Evolutionary conservation across 208 protist genomes (phyloP).

Genomic region (Trypanosoma avium): DNA sequence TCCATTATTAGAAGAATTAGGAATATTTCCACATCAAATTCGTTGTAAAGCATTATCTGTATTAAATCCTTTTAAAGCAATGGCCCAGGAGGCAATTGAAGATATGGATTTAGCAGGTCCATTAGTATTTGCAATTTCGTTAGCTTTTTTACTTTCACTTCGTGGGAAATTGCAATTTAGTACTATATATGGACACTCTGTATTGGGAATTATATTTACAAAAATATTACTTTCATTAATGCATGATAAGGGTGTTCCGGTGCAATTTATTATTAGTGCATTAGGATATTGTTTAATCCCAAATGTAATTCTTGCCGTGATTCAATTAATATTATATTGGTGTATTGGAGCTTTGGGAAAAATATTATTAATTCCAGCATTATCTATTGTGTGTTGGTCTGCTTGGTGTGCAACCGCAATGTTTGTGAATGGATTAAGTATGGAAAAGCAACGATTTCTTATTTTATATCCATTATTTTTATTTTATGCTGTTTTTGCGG

Average conservation of each 20-base stretch:
- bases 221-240: slow-evolving; percentile 79
- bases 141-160: slow-evolving; percentile 70
- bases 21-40: slow-evolving; percentile 64
- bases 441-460: slow-evolving; percentile 70
- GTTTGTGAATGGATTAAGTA: slow-evolving; percentile 53
- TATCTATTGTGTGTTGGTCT: slow-evolving; percentile 73
- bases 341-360: slow-evolving; percentile 29
- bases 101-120: slow-evolving; percentile 79
- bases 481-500: slow-evolving; percentile 84
- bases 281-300: slow-evolving; percentile 83
- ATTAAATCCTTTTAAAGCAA: slow-evolving; percentile 63
- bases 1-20: slow-evolving; percentile 81
- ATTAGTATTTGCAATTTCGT: slow-evolving; percentile 63
- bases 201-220: slow-evolving; percentile 67
- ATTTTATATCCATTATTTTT: slow-evolving; percentile 79
- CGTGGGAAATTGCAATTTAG: slow-evolving; percentile 83
- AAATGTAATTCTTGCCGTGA: slow-evolving; percentile 57
- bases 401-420: slow-evolving; percentile 78
- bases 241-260: slow-evolving; percentile 45
- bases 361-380: slow-evolving; percentile 36
- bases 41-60: slow-evolving; percentile 51
- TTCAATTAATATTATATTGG: slow-evolving; percentile 48
- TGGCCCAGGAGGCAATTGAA: slow-evolving; percentile 33
- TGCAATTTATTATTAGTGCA: slow-evolving; percentile 74
- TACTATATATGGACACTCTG: slow-evolving; percentile 76